Conservation (phyloP, 2,329 filamentous ascomycete genomes). For the Ophioceras dolichostomum region DNA sequence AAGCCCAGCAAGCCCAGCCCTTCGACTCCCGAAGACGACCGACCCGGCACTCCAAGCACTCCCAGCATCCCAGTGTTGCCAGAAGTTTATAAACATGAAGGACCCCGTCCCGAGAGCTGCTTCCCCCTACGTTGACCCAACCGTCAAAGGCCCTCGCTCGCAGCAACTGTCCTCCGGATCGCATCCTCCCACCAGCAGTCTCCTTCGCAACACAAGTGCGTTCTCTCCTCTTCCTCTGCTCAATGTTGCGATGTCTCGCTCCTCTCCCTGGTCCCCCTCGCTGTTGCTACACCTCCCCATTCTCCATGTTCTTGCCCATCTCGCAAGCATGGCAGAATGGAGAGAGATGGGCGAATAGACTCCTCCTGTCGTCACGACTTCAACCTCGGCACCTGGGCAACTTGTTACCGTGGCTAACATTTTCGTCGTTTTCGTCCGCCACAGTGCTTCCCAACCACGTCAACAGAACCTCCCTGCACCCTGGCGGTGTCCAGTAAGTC, state of each 20-base stretch:
- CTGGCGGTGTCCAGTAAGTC: slow-evolving; percentile 77
- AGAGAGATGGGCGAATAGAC: too few relatives aligned
- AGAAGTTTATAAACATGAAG: slow-evolving; percentile 16
- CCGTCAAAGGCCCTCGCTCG: slow-evolving; percentile 29
- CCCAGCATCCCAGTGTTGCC: too few relatives aligned
- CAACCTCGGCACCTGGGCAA: too few relatives aligned
- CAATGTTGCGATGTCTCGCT: background rate
- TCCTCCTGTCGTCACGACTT: too few relatives aligned
- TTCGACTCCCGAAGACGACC: slow-evolving; percentile 2
- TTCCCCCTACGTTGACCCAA: slow-evolving; percentile 31
- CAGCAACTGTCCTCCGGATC: slow-evolving; percentile 23
- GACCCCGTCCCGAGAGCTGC: slow-evolving; percentile 28
- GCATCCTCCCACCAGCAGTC: slow-evolving; percentile 7
- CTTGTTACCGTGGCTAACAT: too few relatives aligned
- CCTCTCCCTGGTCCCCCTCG: background rate
- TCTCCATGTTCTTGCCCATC: slow-evolving; percentile 5
- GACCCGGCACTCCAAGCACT: too few relatives aligned
- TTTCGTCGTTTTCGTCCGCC: too few relatives aligned
- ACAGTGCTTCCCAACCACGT: slow-evolving; percentile 48
- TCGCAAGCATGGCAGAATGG: too few relatives aligned
- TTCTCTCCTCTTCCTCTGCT: slow-evolving; percentile 9
- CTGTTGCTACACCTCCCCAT: slow-evolving; percentile 12
- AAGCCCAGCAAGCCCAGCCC: background rate
- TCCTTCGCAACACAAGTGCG: too few relatives aligned
- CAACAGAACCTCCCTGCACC: slow-evolving; percentile 90